Evolutionary conservation across 768 basidiomycete genomes (phyloP), one percentile per base, ranked within the genome.

Genomic region (Rhodocollybia butyracea): DNA sequence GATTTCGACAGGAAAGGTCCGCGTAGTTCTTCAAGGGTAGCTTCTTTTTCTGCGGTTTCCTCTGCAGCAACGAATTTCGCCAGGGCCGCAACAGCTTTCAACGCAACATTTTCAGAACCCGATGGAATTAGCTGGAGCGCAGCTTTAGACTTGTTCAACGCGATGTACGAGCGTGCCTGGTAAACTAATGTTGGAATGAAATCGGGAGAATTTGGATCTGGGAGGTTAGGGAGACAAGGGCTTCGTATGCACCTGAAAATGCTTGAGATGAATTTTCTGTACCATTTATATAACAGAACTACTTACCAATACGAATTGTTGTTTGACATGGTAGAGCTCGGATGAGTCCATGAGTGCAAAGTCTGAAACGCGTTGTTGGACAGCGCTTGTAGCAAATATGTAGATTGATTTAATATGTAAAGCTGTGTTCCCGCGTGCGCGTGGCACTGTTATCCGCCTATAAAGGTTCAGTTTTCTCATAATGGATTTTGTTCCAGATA

Each of bases 1-100:
- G 39, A 88, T 84, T 69, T 98, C 94, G 7, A 96, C 82, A 46
- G 87, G 84, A 22, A 94, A n/a, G n/a, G 71, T 68, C 96, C 94
- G 17, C 94, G 80, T 27, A 95, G 76, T 64, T 89, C 83, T 65
- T 96, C 94, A 10, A 97, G 74, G 10, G 79, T 76, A 26, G 81
- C 73, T 59, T 82, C 88, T 61, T 76, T 79, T 43, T 70, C 78
- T 26, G 71, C 64, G 30, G 70, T 64, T 38, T 76, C 76, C 0
- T 67, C 63, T 15, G 78, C 76, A 43, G 69, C 73, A 56, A 88
- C 72, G 65, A 86, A 91, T 19, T 77, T 79, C n/a, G 92, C 89
- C 47, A 98, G 75, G 4, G 89, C 81, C 3, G 80, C 70, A 8
- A 88, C 80, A 29, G 92, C 89, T 62, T 83, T 86, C 50, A 91